phyloP scores from a whole-genome alignment of 306 rosid genomes.

The Luffa acutangula region DNA sequence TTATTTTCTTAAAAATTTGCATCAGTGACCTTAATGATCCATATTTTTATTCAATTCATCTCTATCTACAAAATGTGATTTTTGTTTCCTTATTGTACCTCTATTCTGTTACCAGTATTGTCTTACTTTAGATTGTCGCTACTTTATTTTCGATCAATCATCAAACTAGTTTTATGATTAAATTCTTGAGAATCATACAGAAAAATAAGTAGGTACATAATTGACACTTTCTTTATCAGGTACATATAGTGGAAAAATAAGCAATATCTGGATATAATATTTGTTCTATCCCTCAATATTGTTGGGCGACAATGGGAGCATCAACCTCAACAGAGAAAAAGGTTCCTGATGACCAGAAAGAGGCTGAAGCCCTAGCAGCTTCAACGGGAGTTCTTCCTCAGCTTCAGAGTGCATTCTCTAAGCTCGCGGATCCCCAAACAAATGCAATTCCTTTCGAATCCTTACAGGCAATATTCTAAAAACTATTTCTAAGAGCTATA shows the following conservation, averaged over 20 bases:
- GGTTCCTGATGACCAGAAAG: constrained; percentile 44
- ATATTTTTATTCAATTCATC: not conserved
- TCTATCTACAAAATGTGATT: not conserved
- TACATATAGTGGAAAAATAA: not conserved
- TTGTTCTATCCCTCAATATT: not conserved
- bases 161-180: not conserved
- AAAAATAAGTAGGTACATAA: not conserved
- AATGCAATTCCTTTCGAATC: constrained; percentile 33
- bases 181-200: not conserved
- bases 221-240: not conserved
- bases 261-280: not conserved
- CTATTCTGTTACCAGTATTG: not conserved
- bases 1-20: not conserved
- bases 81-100: not conserved
- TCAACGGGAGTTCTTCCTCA: constrained; percentile 73
- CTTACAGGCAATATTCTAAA: constrained; percentile 30
- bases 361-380: constrained; percentile 50
- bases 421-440: constrained; percentile 46
- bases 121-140: not conserved
- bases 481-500: not conserved
- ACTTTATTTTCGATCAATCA: not conserved
- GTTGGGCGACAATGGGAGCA: constrained; percentile 49
- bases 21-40: not conserved
- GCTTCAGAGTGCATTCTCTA: constrained; percentile 59
- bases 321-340: constrained; percentile 49